Base-by-base conservation (phyloP, 2,329 filamentous ascomycete species). In the Aureobasidium vineae region DNA sequence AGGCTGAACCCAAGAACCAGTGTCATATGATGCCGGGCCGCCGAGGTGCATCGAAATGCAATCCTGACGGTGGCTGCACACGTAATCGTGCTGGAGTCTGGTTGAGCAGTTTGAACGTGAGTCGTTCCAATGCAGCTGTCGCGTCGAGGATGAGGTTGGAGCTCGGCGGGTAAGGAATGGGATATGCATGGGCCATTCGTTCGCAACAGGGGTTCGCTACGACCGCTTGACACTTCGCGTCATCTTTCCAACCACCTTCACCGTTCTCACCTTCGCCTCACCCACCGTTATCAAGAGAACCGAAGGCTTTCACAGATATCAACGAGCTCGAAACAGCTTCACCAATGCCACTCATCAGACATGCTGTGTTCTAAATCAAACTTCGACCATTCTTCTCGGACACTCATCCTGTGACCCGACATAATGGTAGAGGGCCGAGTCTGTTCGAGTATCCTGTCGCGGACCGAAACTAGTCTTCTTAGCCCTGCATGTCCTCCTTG, bases 151-250 rank as follows among this genome's bases (percentile, higher is more conserved):
- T 6, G 31, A 49, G 57, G 41, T 49, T 49, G 41, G 31, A 26
- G 57, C 26, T 26, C 36, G 28, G 41, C 57, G 10, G 31, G 13
- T 47, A 23, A n/a, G 28, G 19, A 33, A 28, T 21, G 41, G 38
- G 10, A 31, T 31, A 21, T 10, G 38, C 54, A 41, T n/a, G 3
- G 54, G 23, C 54, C 38, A 43, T 57, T 40, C 26, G 54, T 59
- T 43, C 8, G 23, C 33, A 59, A 59, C 54, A 59, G 19, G 23
- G 23, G 54, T 59, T 33, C 16, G 26, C 43, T 26, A 59, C 54
- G 38, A 31, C 36, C n/a, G 53, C 23, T 59, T 59, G 26, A 28
- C 36, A 57, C 23, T 57, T 57, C 54, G 54, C 54, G 54, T 57
- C 54, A 21, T 59, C 23, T 59, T 33, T 33, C 38, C 53, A 56